These are phyloP conservation scores for Neltuma alba DNA, from an alignment of 306 rosid genomes.

Conservation along the genomic window DNA sequence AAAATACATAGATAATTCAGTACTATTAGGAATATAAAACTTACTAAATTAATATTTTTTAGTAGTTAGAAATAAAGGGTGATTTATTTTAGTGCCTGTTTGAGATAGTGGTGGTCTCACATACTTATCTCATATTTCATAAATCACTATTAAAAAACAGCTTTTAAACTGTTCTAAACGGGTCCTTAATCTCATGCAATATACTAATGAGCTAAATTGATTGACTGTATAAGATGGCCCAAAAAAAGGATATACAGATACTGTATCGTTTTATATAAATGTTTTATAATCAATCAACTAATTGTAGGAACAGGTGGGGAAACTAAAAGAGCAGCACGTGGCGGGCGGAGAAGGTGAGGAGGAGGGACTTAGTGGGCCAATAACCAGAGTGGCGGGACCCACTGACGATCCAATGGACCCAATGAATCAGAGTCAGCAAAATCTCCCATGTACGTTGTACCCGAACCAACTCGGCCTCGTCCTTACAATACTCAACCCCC, in stretches of 20 bases:
- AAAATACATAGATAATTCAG: not conserved
- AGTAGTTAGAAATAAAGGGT: not conserved
- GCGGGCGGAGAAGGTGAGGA: not conserved
- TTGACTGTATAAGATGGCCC: too few species aligned
- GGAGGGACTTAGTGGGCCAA: constrained; percentile 34
- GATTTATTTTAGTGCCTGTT: not conserved
- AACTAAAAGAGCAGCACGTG: not conserved
- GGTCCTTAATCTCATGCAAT: not conserved
- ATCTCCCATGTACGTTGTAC: constrained; percentile 22
- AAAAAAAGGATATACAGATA: too few species aligned
- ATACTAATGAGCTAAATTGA: not conserved
- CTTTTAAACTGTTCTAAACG: too few species aligned
- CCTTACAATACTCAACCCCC: too few species aligned
- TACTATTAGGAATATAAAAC: not conserved
- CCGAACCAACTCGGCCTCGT: not conserved
- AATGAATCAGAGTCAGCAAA: constrained; percentile 24
- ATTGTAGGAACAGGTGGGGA: constrained; percentile 17
- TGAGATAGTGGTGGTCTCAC: too few species aligned
- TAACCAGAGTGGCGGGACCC: constrained; percentile 46
- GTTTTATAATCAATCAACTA: not conserved
- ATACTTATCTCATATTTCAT: too few species aligned
- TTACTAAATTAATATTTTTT: too few species aligned
- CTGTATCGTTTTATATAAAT: too few species aligned
- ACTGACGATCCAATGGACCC: constrained; percentile 29
- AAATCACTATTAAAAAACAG: too few species aligned